Evolutionary conservation across 768 basidiomycete genomes (phyloP).

Genomic region (Russula griseocarnosa): DNA sequence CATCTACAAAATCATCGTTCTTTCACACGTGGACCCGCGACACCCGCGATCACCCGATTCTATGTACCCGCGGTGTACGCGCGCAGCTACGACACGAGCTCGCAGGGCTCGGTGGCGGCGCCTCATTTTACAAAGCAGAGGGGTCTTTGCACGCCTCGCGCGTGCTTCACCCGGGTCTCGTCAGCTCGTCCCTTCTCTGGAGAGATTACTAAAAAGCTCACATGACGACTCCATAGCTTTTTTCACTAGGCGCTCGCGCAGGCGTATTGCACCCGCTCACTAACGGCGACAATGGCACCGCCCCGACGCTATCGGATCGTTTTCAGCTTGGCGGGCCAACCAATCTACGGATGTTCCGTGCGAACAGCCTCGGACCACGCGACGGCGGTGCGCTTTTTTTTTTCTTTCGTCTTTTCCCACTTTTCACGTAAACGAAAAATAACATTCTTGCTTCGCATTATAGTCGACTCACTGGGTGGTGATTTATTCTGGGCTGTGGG

Average conservation of each 20-base stretch:
- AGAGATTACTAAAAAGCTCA: not conserved
- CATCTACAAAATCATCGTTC: conserved; percentile 75
- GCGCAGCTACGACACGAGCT: conserved; percentile 62
- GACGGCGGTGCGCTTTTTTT: conserved; percentile 55
- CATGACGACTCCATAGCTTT: conserved; percentile 44
- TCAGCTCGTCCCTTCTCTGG: conserved; percentile 37
- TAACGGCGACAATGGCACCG: conserved; percentile 27
- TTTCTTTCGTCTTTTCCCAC: not conserved
- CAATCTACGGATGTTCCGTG: conserved; percentile 72
- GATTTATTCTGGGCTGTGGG: conserved; percentile 79
- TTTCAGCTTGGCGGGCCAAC: conserved; percentile 93
- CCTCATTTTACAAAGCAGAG: conserved; percentile 69
- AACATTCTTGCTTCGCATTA: not conserved
- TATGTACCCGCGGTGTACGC: conserved; percentile 59
- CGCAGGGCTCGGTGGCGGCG: conserved; percentile 81
- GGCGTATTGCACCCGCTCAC: conserved; percentile 66
- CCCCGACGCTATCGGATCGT: conserved; percentile 71
- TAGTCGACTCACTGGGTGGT: conserved; percentile 84
- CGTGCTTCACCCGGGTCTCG: conserved; percentile 52
- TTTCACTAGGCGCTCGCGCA: conserved; percentile 67
- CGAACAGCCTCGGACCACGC: conserved; percentile 71
- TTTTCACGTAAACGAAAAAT: not conserved
- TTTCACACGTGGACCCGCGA: conserved; percentile 74
- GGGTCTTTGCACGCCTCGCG: conserved; percentile 62
- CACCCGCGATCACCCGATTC: conserved; percentile 66